phyloP scores from a whole-genome alignment of 305 asterid genomes.

The Fraxinus paxiana region DNA sequence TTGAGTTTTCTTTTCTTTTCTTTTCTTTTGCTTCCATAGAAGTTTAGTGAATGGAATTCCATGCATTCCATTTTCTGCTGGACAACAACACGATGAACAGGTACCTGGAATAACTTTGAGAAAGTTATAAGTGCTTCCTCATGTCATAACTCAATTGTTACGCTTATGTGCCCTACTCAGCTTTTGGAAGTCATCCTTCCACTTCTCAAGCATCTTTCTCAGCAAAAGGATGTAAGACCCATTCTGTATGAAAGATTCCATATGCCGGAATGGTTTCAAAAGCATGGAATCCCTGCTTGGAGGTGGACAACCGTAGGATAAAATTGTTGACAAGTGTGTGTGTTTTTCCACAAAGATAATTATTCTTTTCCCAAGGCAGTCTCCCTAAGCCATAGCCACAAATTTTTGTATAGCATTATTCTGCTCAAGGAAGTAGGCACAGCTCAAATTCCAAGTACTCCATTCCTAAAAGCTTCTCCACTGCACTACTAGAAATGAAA shows the following conservation, averaged over 20 bases:
- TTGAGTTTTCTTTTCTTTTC: not conserved
- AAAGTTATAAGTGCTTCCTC: not conserved
- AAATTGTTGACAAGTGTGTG: not conserved
- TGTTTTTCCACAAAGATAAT: not conserved
- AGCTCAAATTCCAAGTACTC: not conserved
- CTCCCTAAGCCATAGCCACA: not conserved
- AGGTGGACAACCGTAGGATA: slow-evolving; percentile 21
- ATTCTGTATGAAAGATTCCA: slow-evolving; percentile 39
- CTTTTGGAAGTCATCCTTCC: slow-evolving; percentile 48
- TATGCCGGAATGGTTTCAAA: slow-evolving; percentile 50
- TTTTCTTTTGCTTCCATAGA: not conserved
- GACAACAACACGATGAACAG: slow-evolving; percentile 68
- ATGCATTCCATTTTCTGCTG: slow-evolving; percentile 82
- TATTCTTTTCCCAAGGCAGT: not conserved
- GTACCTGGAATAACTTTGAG: slow-evolving; percentile 16
- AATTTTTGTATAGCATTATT: not conserved
- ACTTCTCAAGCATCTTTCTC: slow-evolving; percentile 43
- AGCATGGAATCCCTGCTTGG: slow-evolving; percentile 42
- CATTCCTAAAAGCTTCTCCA: not conserved
- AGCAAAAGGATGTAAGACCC: slow-evolving; percentile 42
- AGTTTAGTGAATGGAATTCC: slow-evolving; percentile 60
- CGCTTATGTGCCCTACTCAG: slow-evolving; percentile 17
- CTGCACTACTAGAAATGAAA: not conserved
- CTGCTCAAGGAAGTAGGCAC: not conserved
- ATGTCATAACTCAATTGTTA: not conserved